Base-by-base conservation (phyloP, 2,329 filamentous ascomycete genomes). In the Monilinia vaccinii-corymbosi region DNA sequence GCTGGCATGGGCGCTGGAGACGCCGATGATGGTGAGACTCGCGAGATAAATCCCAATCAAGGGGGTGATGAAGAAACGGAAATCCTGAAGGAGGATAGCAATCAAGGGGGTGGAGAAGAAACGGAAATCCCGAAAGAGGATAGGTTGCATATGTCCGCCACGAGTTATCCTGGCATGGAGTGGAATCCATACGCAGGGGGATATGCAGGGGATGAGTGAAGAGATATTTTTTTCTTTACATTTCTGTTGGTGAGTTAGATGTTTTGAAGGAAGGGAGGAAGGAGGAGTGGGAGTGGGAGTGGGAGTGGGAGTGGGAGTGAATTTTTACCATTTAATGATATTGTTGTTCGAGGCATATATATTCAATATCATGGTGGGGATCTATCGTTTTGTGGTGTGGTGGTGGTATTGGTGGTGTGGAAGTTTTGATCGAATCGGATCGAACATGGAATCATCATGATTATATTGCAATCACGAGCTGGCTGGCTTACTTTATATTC, bases 121-220 rank as follows among this genome's bases (percentile, higher is more conserved):
- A 32, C 4, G 78, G n/a, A 75, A 77, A 16, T 70, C 75, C 38
- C 60, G 62, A 21, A 57, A 61, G 51, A 79, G 13, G n/a, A 44
- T 1, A 18, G 14, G n/a, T 55, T 80, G 14, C 75, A 78, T 61
- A 88, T 89, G 86, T 80, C 77, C 51, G 85, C 84, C 8, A 85
- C 84, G 14, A 84, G 81, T 69, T 89, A 88, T 71, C 86, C 86
- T 0, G 86, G 86, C 0, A 83, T 87, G 73, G 85, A 88, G 71
- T 89, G 86, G 59, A 58, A 60, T 38, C 59, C 59, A 23, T 60
- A 57, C 32, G 38, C 18, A 18, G n/a, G 25, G 2, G 21, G 25
- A n/a, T 52, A 21, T 14, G 2, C 5, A 32, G 23, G 9, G 4
- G 32, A 40, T 28, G 18, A 32, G n/a, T 40, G 23, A 38, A 23